Base-by-base conservation (phyloP, 1,139 yeast genomes). In the Tardiomyces digboiensis region DNA sequence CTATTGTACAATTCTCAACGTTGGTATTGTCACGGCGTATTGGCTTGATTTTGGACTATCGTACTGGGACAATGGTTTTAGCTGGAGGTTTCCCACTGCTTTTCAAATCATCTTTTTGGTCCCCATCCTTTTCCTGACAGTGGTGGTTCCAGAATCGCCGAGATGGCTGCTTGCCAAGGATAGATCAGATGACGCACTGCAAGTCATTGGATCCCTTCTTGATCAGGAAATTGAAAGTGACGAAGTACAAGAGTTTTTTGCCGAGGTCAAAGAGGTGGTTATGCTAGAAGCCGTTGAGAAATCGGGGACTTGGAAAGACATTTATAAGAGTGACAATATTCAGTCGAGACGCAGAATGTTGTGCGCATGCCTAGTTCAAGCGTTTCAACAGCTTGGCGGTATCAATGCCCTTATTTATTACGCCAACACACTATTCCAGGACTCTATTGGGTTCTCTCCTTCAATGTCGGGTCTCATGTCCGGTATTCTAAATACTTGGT, bases 91-190 rank as follows among this genome's bases (percentile, higher is more conserved):
- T 22, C 26, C 26, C 10, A 8, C 12, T 22, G 26, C 26, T 7
- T 22, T 22, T 12, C 26, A 22, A 22, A 22, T 22, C 10, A 12
- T 22, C 26, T 22, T 22, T 22, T 8, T 12, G 7, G 26, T 22
- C 26, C 12, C 12, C 12, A 12, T 12, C 12, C 26, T 22, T 8
- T 12, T 22, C 10, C 26, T 22, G 26, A 22, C 26, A 12, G 10
- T 22, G 7, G 26, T 22, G 26, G 10, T 80, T 49, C 87, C 82
- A 13, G 88, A 81, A 59, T 77, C 85, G 7, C 87, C 88, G 26
- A 75, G 81, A 59, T 81, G 83, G 83, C 69, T 78, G 49, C 73
- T 73, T 37, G 72, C 71, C 54, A 75, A 75, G 59, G 66, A 67
- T 42, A 44, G 40, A 23, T 29, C 40, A 12, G 56, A 54, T 7